Percentiles rank a stretch among this genome's conserved stretches.
Conservation (phyloP, 306 rosid species). For the Cicer bijugum region DNA sequence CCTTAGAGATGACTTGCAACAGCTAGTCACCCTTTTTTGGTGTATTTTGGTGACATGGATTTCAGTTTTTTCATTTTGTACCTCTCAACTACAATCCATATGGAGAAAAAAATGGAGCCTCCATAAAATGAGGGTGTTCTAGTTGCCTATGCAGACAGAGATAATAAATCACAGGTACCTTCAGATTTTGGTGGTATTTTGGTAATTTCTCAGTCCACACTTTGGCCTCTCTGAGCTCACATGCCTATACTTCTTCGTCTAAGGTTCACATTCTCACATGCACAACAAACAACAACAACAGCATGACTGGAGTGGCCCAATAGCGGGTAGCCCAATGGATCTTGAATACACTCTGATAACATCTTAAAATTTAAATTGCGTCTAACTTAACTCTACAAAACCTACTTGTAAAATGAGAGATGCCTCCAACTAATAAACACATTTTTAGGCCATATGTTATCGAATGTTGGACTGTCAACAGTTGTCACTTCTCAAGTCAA, state of each 20-base stretch:
- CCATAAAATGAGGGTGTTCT: conserved; percentile 98
- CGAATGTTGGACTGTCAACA: too few relatives aligned
- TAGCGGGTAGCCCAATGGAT: too few relatives aligned
- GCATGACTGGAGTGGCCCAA: too few relatives aligned
- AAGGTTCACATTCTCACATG: conserved; percentile 62
- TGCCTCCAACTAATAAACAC: too few relatives aligned
- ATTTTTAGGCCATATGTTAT: too few relatives aligned
- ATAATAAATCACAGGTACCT: conserved; percentile 82
- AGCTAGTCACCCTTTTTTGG: too few relatives aligned
- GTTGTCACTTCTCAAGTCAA: background rate
- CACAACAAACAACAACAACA: conserved; percentile 27
- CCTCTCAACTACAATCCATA: conserved; percentile 87
- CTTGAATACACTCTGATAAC: too few relatives aligned
- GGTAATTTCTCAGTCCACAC: conserved; percentile 97
- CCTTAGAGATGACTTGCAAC: too few relatives aligned
- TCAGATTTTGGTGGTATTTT: conserved; percentile 77
- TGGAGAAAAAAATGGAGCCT: conserved; percentile 76
- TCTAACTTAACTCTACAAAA: too few relatives aligned
- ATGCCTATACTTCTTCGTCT: conserved; percentile 78
- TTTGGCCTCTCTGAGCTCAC: conserved; percentile 87
- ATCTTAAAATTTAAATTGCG: too few relatives aligned
- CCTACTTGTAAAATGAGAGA: too few relatives aligned
- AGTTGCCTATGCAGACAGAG: conserved; percentile 81
- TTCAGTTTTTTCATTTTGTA: conserved; percentile 27
- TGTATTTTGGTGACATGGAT: too few relatives aligned